These are phyloP conservation scores for Plasmodium malariae DNA, from an alignment of 169 alveolate genomes.

Conservation along the genomic window DNA sequence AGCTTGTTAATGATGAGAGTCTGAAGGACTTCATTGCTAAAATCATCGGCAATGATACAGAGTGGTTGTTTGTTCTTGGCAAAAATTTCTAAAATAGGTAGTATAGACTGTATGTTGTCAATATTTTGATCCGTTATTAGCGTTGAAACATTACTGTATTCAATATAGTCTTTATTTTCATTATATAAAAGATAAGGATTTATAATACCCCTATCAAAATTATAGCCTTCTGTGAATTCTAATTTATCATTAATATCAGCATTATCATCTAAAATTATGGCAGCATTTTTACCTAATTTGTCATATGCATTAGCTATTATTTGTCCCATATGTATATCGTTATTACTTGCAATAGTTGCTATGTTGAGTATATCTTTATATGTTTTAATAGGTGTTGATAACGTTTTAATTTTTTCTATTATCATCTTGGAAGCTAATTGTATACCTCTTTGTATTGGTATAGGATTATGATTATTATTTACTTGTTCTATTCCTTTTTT, in stretches of 20 bases:
- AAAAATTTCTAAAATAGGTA: conserved; percentile 89
- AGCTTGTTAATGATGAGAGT: conserved; percentile 90
- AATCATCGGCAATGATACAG: conserved; percentile 91
- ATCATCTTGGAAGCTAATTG: conserved; percentile 89
- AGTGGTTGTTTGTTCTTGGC: conserved; percentile 89
- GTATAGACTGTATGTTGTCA: conserved; percentile 87
- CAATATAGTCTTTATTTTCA: conserved; percentile 90
- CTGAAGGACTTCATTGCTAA: conserved; percentile 90
- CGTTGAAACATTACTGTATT: conserved; percentile 87
- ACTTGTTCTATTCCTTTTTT: conserved; percentile 90
- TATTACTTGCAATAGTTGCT: conserved; percentile 93
- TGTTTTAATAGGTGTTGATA: conserved; percentile 89
- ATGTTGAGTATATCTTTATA: conserved; percentile 88
- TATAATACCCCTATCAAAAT: conserved; percentile 90
- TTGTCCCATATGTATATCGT: conserved; percentile 90
- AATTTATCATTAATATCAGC: conserved; percentile 91
- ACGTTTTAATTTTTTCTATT: conserved; percentile 87
- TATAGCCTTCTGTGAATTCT: conserved; percentile 92
- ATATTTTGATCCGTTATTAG: conserved; percentile 89
- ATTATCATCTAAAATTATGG: conserved; percentile 89
- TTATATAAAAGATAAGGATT: conserved; percentile 91
- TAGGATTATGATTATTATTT: conserved; percentile 90
- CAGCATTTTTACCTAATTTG: conserved; percentile 91
- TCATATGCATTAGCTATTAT: conserved; percentile 91
- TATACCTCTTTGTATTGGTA: conserved; percentile 91